phyloP scores from a whole-genome alignment of 2,329 filamentous ascomycete species.

The Ascochyta clinopodiicola region DNA sequence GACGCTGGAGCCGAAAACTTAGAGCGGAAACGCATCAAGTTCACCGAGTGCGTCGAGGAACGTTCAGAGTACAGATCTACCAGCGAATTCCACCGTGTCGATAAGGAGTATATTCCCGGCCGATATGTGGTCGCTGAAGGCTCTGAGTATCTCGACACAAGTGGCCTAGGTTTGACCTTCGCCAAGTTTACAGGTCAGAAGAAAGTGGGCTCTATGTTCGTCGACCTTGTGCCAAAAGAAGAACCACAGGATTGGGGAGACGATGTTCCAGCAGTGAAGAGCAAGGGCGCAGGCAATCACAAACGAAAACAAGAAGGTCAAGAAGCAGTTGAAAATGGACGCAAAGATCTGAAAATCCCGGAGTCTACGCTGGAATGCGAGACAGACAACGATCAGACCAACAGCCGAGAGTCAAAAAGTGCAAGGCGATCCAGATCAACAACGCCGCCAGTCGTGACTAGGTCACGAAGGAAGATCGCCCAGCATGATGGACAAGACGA shows the following conservation, averaged over 20 bases:
- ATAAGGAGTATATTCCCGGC: slow-evolving; percentile 32
- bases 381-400: neutral
- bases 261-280: neutral
- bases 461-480: neutral
- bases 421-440: neutral
- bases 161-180: slow-evolving; percentile 27
- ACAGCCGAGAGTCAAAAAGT: neutral
- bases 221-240: slow-evolving; percentile 27
- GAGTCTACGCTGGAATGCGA: neutral
- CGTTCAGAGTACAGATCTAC: slow-evolving; percentile 26
- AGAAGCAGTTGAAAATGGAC: neutral
- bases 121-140: slow-evolving; percentile 35
- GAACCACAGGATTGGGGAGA: slow-evolving; percentile 16
- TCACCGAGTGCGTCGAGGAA: slow-evolving; percentile 27
- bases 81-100: slow-evolving; percentile 22
- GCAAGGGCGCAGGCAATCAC: neutral
- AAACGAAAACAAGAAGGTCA: neutral
- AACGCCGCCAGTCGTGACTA: neutral
- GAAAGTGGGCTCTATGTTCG: slow-evolving; percentile 29
- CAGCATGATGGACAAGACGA: neutral
- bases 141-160: slow-evolving; percentile 37
- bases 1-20: neutral
- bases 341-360: neutral
- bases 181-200: slow-evolving; percentile 34
- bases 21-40: slow-evolving; percentile 28